These are phyloP conservation scores for Suillus paluster DNA, from an alignment of 768 basidiomycete genomes.

Conservation along the genomic window DNA sequence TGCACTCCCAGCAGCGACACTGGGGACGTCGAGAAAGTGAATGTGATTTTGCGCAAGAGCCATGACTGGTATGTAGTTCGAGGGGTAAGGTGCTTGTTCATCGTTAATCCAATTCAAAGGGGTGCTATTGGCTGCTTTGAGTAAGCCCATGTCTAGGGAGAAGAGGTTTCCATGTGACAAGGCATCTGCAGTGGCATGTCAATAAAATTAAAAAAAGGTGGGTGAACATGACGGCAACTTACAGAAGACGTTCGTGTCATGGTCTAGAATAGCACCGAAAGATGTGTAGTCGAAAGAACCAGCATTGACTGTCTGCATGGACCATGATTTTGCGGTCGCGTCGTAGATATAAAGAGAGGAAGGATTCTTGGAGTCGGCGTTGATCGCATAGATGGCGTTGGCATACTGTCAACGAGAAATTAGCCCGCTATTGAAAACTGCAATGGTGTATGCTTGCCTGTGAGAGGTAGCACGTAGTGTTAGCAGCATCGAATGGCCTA, in stretches of 20 bases:
- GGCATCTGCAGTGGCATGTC: conserved; percentile 52
- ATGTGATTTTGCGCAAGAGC: conserved; percentile 88
- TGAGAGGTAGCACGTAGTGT: conserved; percentile 74
- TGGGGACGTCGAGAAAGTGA: conserved; percentile 78
- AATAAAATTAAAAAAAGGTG: not conserved
- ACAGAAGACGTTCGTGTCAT: conserved; percentile 94
- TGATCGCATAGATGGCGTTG: conserved; percentile 86
- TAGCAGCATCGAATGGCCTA: conserved; percentile 68
- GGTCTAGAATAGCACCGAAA: conserved; percentile 82
- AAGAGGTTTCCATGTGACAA: conserved; percentile 68
- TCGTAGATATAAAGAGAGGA: conserved; percentile 82
- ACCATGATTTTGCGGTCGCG: conserved; percentile 74
- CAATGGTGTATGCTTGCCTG: conserved; percentile 45
- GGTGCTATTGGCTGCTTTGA: conserved; percentile 62
- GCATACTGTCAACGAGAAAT: conserved; percentile 55
- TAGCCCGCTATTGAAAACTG: not conserved
- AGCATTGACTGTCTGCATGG: conserved; percentile 63
- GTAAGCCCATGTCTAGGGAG: conserved; percentile 68
- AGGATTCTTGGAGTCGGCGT: conserved; percentile 73
- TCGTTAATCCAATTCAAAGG: conserved; percentile 69
- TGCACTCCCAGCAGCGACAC: conserved; percentile 66
- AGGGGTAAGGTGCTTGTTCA: conserved; percentile 57
- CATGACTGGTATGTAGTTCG: conserved; percentile 72
- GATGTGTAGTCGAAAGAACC: conserved; percentile 64
- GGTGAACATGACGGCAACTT: conserved; percentile 21